Percentiles rank a stretch among this genome's conserved stretches.
Evolutionary conservation across 352 stramenopile genomes (phyloP).

Genomic region (Phytopythium ostracodes): DNA sequence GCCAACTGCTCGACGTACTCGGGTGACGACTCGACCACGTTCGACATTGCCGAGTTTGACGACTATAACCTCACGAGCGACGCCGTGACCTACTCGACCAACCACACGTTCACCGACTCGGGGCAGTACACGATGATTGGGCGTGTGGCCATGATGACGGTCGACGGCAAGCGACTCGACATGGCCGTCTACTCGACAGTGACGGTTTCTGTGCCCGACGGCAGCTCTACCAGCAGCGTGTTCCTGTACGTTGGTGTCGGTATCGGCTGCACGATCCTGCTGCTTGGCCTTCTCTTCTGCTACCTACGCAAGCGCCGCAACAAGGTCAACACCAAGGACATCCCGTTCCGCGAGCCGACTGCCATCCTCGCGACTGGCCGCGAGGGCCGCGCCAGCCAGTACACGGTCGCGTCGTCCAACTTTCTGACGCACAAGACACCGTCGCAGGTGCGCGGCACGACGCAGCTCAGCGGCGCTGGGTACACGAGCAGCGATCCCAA

Average conservation of each 20-base stretch:
- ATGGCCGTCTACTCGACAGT: slow-evolving; percentile 81
- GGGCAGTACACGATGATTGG: slow-evolving; percentile 70
- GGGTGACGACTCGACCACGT: slow-evolving; percentile 48
- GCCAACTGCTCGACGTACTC: slow-evolving; percentile 71
- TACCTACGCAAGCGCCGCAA: slow-evolving; percentile 62
- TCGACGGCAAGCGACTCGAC: slow-evolving; percentile 69
- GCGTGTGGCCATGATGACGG: slow-evolving; percentile 63
- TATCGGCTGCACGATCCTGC: slow-evolving; percentile 61
- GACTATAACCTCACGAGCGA: slow-evolving; percentile 65
- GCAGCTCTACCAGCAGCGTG: slow-evolving; percentile 37
- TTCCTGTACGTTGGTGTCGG: slow-evolving; percentile 74
- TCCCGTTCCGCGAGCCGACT: slow-evolving; percentile 65
- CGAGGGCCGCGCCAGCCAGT: slow-evolving; percentile 40
- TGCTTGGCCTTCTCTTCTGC: slow-evolving; percentile 62
- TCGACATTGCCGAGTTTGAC: slow-evolving; percentile 41
- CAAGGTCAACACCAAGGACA: slow-evolving; percentile 60
- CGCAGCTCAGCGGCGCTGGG: slow-evolving; percentile 21
- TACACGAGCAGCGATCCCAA: slow-evolving; percentile 36
- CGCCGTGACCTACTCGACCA: slow-evolving; percentile 45
- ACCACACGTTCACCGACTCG: slow-evolving; percentile 48
- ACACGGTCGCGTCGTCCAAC: slow-evolving; percentile 62
- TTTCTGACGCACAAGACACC: slow-evolving; percentile 66
- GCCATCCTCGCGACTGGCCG: slow-evolving; percentile 16
- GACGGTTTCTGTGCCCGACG: slow-evolving; percentile 43
- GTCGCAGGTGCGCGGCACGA: slow-evolving; percentile 22